Evolutionary conservation across 768 basidiomycete species (phyloP).

Genomic region (Amanita polypyramis): DNA sequence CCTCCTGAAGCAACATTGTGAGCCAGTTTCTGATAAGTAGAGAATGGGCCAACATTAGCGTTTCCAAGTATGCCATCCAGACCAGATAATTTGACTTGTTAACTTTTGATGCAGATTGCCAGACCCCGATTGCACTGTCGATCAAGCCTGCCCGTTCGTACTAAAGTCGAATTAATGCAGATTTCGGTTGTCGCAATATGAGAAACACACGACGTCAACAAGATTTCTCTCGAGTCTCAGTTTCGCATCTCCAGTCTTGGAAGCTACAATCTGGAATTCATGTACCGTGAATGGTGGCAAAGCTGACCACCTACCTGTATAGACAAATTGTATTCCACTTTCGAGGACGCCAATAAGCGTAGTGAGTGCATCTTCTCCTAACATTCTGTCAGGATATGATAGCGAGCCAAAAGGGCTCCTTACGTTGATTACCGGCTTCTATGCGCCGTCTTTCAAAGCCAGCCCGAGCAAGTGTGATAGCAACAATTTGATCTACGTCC

Average conservation of each 20-base stretch:
- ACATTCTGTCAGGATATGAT: background rate
- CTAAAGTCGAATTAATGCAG: constrained; percentile 18
- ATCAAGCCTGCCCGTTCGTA: constrained; percentile 36
- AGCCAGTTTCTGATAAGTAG: constrained; percentile 5
- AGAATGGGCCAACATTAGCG: constrained; percentile 47
- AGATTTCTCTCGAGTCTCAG: constrained; percentile 80
- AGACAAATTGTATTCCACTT: constrained; percentile 52
- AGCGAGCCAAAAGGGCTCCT: constrained; percentile 4
- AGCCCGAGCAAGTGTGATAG: constrained; percentile 52
- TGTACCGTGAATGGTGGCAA: background rate
- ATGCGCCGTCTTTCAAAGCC: constrained; percentile 50
- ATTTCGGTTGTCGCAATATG: background rate
- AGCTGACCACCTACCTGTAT: constrained; percentile 33
- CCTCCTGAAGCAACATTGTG: constrained; percentile 27
- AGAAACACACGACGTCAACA: constrained; percentile 52
- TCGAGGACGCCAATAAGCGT: constrained; percentile 48
- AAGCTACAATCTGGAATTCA: constrained; percentile 28
- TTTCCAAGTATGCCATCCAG: constrained; percentile 69
- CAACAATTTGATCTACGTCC: constrained; percentile 56
- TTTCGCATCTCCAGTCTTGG: constrained; percentile 61
- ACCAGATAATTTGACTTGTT: constrained; percentile 64
- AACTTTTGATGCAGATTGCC: constrained; percentile 55
- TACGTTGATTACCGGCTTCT: constrained; percentile 35
- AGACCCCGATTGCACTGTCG: constrained; percentile 50
- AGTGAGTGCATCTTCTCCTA: constrained; percentile 39